Conservation (phyloP, 2,329 filamentous ascomycete genomes). For the Colletotrichum truncatum region DNA sequence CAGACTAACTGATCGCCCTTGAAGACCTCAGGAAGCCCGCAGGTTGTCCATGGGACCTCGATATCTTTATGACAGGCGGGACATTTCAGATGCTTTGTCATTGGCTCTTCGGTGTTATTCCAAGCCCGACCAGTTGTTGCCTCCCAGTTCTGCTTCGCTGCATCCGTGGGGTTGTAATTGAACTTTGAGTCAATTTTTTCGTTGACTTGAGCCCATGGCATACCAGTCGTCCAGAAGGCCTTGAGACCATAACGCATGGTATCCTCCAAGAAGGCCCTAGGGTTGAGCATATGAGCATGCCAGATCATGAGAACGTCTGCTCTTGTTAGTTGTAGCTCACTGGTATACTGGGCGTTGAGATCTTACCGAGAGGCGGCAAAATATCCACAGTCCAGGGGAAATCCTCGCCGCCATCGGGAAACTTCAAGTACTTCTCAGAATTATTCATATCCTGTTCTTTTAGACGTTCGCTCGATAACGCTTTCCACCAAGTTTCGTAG, state of each 20-base stretch:
- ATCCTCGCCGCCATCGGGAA: slow-evolving; percentile 39
- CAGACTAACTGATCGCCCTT: slow-evolving; percentile 39
- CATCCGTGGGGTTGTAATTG: slow-evolving; percentile 58
- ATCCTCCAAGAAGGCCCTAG: slow-evolving; percentile 78
- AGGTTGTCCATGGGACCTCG: slow-evolving; percentile 69
- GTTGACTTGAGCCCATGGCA: slow-evolving; percentile 73
- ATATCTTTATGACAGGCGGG: slow-evolving; percentile 57
- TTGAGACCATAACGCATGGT: slow-evolving; percentile 66
- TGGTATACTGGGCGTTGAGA: too few relatives aligned
- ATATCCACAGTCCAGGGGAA: slow-evolving; percentile 48
- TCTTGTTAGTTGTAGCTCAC: too few relatives aligned
- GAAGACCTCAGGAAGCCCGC: slow-evolving; percentile 40
- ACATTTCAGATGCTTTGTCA: slow-evolving; percentile 61
- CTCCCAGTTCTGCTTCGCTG: slow-evolving; percentile 57
- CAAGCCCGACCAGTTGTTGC: slow-evolving; percentile 60
- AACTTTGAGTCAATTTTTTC: slow-evolving; percentile 67
- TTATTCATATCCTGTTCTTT: slow-evolving; percentile 45
- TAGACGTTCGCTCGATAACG: slow-evolving; percentile 41
- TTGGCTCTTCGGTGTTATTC: slow-evolving; percentile 65
- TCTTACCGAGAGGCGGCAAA: slow-evolving; percentile 68
- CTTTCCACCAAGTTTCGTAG: slow-evolving; percentile 73
- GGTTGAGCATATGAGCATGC: slow-evolving; percentile 84
- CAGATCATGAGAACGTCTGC: slow-evolving; percentile 81
- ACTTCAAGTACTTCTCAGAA: slow-evolving; percentile 40
- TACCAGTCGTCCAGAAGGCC: slow-evolving; percentile 66